phyloP scores from a whole-genome alignment of 1,139 yeast genomes.

The Kazachstania sp. region DNA sequence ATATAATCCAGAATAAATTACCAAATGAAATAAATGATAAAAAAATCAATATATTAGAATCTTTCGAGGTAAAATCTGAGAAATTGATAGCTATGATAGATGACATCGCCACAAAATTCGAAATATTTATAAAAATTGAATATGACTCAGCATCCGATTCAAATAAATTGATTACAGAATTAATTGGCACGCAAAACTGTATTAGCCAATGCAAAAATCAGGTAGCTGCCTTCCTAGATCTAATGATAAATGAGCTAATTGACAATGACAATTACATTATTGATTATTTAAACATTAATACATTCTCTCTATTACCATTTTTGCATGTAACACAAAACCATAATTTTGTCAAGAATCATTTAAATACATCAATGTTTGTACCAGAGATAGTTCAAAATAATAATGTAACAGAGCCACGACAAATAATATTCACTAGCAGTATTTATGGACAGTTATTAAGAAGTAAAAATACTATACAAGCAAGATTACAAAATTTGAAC shows the following conservation, averaged over 20 bases:
- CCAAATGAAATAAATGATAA: not conserved
- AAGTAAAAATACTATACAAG: conserved; percentile 1
- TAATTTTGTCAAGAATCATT: conserved; percentile 2
- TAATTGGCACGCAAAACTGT: not conserved
- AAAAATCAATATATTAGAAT: not conserved
- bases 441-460: not conserved
- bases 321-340: not conserved
- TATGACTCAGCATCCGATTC: not conserved
- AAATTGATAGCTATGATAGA: not conserved
- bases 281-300: conserved; percentile 5
- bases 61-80: not conserved
- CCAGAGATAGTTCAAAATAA: not conserved
- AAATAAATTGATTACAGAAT: not conserved
- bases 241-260: not conserved
- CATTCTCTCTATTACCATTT: conserved; percentile 7
- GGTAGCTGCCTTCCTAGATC: not conserved
- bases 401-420: not conserved
- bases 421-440: conserved; percentile 4
- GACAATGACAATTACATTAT: conserved; percentile 2
- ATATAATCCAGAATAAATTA: not conserved
- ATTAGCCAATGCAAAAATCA: not conserved
- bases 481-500: not conserved
- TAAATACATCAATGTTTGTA: conserved; percentile 1
- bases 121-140: not conserved
- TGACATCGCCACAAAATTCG: not conserved